Conservation (phyloP, 306 rosid genomes). For the Prunus padus region DNA sequence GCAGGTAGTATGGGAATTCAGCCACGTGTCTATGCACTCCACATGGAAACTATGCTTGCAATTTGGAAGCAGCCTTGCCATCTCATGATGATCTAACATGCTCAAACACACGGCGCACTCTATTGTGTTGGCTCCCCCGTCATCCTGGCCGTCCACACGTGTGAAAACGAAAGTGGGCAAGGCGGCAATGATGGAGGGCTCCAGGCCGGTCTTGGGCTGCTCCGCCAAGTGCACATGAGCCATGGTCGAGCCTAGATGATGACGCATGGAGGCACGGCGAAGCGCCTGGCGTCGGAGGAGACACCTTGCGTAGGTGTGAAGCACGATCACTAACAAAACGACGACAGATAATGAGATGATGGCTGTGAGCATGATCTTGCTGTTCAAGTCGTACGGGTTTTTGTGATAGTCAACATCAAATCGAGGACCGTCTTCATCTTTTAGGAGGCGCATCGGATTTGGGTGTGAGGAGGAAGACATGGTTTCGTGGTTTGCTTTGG, state of each 20-base stretch:
- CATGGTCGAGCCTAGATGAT: conserved; percentile 14
- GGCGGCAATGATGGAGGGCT: conserved; percentile 34
- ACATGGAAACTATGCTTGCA: conserved; percentile 66
- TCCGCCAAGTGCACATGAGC: conserved; percentile 30
- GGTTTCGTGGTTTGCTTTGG: neutral
- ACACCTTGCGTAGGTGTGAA: conserved; percentile 71
- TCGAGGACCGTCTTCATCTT: rapidly evolving
- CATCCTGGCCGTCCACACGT: neutral
- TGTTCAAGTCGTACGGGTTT: conserved; percentile 34
- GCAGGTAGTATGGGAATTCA: conserved; percentile 49
- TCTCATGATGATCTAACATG: conserved; percentile 41
- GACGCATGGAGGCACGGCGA: conserved; percentile 48
- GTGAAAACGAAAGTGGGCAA: conserved; percentile 47
- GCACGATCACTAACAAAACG: conserved; percentile 53
- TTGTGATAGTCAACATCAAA: rapidly evolving
- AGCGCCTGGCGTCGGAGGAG: conserved; percentile 63
- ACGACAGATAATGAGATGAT: conserved; percentile 55
- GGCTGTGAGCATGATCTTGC: conserved; percentile 55
- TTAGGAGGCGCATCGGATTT: neutral
- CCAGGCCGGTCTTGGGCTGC: conserved; percentile 42
- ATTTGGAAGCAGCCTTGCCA: conserved; percentile 47
- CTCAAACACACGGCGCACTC: conserved; percentile 68
- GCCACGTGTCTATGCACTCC: conserved; percentile 57
- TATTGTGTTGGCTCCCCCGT: neutral
- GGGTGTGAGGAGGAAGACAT: neutral